phyloP scores from a whole-genome alignment of 441 rosid genomes.

The Geranium incanum region DNA sequence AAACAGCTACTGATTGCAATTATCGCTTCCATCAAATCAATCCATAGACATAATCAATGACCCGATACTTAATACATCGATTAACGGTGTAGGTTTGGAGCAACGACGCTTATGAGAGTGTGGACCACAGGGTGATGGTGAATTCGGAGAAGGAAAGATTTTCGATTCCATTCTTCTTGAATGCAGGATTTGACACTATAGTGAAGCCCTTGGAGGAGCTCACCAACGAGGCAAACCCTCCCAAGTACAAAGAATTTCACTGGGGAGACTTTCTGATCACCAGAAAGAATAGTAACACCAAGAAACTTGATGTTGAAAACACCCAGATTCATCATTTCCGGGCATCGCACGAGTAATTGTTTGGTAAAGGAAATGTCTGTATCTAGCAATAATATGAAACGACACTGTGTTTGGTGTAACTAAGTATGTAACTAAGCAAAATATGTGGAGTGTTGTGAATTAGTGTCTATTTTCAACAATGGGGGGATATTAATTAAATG shows the following conservation, averaged over 20 bases:
- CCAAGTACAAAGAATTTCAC: not conserved
- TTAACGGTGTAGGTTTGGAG: conserved; percentile 42
- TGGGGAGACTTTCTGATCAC: not conserved
- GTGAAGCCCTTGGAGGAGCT: conserved; percentile 6
- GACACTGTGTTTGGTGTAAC: not conserved
- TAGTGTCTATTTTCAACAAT: too few species aligned
- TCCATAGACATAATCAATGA: too few species aligned
- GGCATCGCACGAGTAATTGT: not conserved
- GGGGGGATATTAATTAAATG: too few species aligned
- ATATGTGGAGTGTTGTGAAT: too few species aligned
- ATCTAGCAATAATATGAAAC: not conserved
- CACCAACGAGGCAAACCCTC: not conserved
- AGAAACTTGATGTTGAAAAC: not conserved
- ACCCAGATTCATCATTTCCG: not conserved
- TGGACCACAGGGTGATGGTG: conserved; percentile 50
- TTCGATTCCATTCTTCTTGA: conserved; percentile 28
- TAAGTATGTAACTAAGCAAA: too few species aligned
- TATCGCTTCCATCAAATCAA: too few species aligned
- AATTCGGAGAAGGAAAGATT: conserved; percentile 41
- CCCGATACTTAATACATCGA: too few species aligned
- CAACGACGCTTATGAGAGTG: conserved; percentile 44
- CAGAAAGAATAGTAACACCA: not conserved
- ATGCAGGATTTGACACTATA: not conserved
- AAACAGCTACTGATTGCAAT: too few species aligned
- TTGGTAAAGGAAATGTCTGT: not conserved